Conservation (phyloP, 2,329 filamentous ascomycete species). For the Ophiostoma piceae region DNA sequence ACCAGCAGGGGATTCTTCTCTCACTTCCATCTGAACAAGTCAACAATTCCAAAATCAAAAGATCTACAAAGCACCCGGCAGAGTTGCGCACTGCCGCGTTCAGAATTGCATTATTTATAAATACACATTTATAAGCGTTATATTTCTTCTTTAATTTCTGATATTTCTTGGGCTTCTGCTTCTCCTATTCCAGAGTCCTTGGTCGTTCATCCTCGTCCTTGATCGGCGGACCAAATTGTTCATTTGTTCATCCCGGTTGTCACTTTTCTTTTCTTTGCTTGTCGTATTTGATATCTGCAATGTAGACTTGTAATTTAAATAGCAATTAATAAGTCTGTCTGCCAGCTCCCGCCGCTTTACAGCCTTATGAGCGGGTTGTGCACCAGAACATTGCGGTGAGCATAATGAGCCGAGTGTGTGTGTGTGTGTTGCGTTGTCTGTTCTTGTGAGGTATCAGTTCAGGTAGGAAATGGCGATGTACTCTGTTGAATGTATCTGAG, state of each 20-base stretch:
- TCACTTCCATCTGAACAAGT: too few species aligned
- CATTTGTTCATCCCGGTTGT: not conserved
- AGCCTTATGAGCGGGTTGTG: conserved; percentile 19
- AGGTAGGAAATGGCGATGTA: not conserved
- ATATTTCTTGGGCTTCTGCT: too few species aligned
- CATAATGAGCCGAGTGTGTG: not conserved
- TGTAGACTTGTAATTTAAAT: too few species aligned
- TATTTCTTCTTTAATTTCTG: too few species aligned
- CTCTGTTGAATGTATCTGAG: too few species aligned
- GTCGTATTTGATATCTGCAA: not conserved
- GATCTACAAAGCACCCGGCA: too few species aligned
- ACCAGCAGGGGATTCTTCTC: too few species aligned
- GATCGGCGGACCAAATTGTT: not conserved
- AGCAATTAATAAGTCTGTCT: not conserved
- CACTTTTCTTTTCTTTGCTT: not conserved
- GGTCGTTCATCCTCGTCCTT: not conserved
- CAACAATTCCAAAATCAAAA: not conserved
- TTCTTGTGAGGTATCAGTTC: conserved; percentile 6
- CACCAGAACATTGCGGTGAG: conserved; percentile 19
- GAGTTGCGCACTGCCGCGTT: too few species aligned
- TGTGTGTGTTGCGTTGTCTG: not conserved
- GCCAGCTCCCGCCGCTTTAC: conserved; percentile 18
- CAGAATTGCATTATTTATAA: too few species aligned
- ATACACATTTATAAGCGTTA: too few species aligned
- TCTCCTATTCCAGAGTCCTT: not conserved